These are phyloP conservation scores for Leccinum pellstonianum DNA, from an alignment of 768 basidiomycete species.

Conservation along the genomic window DNA sequence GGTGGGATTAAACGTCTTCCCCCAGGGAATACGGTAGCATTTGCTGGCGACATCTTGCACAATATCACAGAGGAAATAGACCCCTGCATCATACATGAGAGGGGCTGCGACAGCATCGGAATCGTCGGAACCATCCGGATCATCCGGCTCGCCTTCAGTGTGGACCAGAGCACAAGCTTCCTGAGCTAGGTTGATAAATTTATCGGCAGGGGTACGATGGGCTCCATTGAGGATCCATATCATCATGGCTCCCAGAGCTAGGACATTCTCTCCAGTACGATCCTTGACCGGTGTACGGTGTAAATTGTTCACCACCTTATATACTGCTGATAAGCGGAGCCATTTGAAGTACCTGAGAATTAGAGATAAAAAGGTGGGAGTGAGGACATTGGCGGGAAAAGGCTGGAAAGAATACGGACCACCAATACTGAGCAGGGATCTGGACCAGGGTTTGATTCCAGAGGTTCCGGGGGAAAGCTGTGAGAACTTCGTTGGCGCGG, in stretches of 20 bases:
- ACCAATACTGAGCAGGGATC: conserved; percentile 2
- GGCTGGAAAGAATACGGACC: not conserved
- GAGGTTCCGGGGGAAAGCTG: not conserved
- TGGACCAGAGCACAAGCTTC: not conserved
- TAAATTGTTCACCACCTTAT: not conserved
- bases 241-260: conserved; percentile 2
- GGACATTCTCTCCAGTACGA: not conserved
- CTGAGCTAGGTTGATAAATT: not conserved
- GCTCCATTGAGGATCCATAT: conserved; percentile 9
- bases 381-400: not conserved
- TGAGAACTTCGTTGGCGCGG: not conserved
- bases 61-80: conserved; percentile 5
- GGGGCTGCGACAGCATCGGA: not conserved
- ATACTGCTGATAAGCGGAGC: not conserved
- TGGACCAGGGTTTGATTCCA: not conserved
- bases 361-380: not conserved
- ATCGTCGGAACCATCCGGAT: not conserved
- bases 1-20: not conserved
- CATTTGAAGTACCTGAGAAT: conserved; percentile 12
- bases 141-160: not conserved
- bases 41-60: not conserved
- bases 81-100: conserved; percentile 8
- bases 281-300: not conserved
- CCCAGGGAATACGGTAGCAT: not conserved
- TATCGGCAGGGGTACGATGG: not conserved